Evolutionary conservation across 306 rosid genomes (phyloP).

Genomic region (Luffa acutangula): DNA sequence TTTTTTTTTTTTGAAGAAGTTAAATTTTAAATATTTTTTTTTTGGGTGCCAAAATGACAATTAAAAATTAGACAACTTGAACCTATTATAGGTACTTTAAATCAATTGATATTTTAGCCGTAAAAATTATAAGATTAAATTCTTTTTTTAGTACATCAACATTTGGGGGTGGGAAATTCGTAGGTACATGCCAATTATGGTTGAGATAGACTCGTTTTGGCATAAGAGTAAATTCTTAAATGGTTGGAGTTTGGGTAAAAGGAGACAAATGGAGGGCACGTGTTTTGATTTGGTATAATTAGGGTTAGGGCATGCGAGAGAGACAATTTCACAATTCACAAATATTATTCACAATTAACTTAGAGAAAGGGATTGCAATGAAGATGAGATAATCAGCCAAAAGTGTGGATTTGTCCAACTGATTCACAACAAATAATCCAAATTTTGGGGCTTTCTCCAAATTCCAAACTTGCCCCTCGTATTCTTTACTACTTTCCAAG

Average conservation of each 20-base stretch:
- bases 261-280: not conserved
- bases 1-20: too few species aligned
- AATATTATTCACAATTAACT: not conserved
- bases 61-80: too few species aligned
- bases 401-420: not conserved
- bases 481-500: not conserved
- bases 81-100: too few species aligned
- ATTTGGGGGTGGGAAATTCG: too few species aligned
- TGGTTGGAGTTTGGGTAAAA: not conserved
- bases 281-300: not conserved
- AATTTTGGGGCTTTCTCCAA: not conserved
- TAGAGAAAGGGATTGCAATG: not conserved
- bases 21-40: too few species aligned
- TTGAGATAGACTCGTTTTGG: too few species aligned
- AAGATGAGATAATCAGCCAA: not conserved
- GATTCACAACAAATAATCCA: not conserved
- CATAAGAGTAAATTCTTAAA: too few species aligned
- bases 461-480: not conserved
- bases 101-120: too few species aligned
- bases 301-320: not conserved
- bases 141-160: too few species aligned
- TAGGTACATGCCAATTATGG: too few species aligned
- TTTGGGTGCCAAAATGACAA: too few species aligned
- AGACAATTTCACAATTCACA: not conserved
- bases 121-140: too few species aligned